Base-by-base conservation (phyloP, 331 rosid species). In the Telfairia occidentalis region DNA sequence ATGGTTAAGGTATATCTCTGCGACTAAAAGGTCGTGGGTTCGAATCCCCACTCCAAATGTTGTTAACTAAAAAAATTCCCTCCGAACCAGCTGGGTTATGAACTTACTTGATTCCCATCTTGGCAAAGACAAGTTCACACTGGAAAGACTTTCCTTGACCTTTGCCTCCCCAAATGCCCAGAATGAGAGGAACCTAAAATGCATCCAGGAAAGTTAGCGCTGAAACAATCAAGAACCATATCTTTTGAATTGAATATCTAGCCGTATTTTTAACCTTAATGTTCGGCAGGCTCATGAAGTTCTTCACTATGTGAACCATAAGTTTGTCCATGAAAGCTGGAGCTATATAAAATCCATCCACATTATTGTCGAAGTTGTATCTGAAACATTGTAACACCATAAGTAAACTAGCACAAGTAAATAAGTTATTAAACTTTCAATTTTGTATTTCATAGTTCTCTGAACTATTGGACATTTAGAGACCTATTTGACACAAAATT, bases 241-340 rank as follows among this genome's bases (percentile, higher is more conserved):
- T 21, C 8, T 23, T 13, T 9, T 19, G 11, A n/a, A n/a, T 29
- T 64, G 1, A 63, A 45, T 19, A 28, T 67, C 37, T 9, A n/a
- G 21, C 32, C 73, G 3, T 26, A 29, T 18, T 19, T 11, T 76
- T 11, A 42, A 82, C 90, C 86, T 81, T 86, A 46, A 86, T 84
- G 84, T 84, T 83, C 12, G 90, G 90, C 64, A 86, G 76, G 59
- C 18, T 40, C 87, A 86, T 71, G 83, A 80, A 84, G 75, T 86
- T 86, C 60, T 86, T 86, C 74, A 82, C 76, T 57, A 86, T 78
- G 72, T 86, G 90, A 76, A 86, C 86, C 76, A 82, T 85, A 73
- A 86, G 86, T 82, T 84, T 84, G 85, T 86, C 88, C 90, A 86
- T 86, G 82, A 86, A 86, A 73, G 90, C 83, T 32, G 88, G 90